Percentiles rank a stretch among this genome's conserved stretches.
These are phyloP conservation scores for Chrysochromulina tobinii DNA, from an alignment of 78 protist genomes.

Conservation along the genomic window DNA sequence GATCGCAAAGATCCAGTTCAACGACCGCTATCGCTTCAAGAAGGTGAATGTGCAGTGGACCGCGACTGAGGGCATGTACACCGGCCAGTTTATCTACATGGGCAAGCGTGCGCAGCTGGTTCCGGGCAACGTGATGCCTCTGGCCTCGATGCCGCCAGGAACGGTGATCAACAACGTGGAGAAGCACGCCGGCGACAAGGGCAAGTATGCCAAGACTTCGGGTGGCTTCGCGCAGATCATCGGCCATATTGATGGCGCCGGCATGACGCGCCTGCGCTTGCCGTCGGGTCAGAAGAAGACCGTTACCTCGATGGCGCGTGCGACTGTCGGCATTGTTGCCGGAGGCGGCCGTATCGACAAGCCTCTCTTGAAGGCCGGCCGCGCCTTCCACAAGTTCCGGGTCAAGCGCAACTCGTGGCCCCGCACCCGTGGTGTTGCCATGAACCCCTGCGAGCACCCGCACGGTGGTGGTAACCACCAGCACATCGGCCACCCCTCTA, in stretches of 20 bases:
- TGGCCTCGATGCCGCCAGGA: constrained; percentile 96
- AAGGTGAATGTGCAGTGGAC: constrained; percentile 80
- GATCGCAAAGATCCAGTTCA: constrained; percentile 95
- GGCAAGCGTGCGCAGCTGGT: constrained; percentile 93
- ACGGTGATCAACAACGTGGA: constrained; percentile 98
- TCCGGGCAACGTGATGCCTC: constrained; percentile 97
- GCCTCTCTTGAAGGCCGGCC: constrained; percentile 99
- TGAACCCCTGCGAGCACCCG: constrained; percentile 98
- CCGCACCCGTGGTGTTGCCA: constrained; percentile 97
- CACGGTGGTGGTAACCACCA: constrained; percentile 99
- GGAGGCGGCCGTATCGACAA: constrained; percentile 99
- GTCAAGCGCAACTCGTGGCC: constrained; percentile 99
- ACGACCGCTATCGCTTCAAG: constrained; percentile 81
- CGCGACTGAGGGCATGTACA: constrained; percentile 99
- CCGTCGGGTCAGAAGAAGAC: constrained; percentile 97
- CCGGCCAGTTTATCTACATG: constrained; percentile 97
- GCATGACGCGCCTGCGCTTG: constrained; percentile 91
- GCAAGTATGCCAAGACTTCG: constrained; percentile 86
- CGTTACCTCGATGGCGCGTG: constrained; percentile 85
- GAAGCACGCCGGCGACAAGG: constrained; percentile 93
- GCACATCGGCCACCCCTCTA: constrained; percentile 98
- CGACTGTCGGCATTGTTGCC: constrained; percentile 97
- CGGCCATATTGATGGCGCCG: constrained; percentile 89
- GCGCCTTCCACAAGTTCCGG: constrained; percentile 88
- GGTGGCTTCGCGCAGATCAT: constrained; percentile 97